Percentiles rank a stretch among this genome's conserved stretches.
phyloP scores from a whole-genome alignment of 176 grass and related monocot genomes.

The Avena sativa region DNA sequence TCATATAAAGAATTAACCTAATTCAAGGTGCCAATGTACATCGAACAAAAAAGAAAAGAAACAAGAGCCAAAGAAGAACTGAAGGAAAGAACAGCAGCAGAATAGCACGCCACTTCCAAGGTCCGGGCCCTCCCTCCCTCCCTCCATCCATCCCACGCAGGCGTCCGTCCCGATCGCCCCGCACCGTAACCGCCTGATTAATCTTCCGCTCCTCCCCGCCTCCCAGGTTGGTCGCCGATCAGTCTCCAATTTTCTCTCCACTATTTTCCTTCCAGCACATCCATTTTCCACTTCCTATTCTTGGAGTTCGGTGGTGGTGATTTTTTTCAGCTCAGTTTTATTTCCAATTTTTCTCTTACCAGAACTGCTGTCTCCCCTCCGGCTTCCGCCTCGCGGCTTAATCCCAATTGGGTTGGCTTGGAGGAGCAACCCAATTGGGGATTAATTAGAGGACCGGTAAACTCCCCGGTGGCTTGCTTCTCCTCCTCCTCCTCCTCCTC shows the following conservation, averaged over 20 bases:
- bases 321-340: conserved; percentile 19
- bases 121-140: neutral
- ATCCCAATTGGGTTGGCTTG: conserved; percentile 56
- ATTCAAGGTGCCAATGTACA: conserved; percentile 24
- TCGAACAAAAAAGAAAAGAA: neutral
- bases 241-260: conserved; percentile 46
- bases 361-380: conserved; percentile 47
- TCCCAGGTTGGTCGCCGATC: conserved; percentile 56
- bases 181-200: conserved; percentile 53
- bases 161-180: conserved; percentile 35
- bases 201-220: conserved; percentile 42
- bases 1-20: neutral
- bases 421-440: conserved; percentile 56
- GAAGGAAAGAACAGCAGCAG: conserved; percentile 25
- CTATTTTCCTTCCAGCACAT: conserved; percentile 11
- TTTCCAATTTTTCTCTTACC: conserved; percentile 40
- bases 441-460: conserved; percentile 49
- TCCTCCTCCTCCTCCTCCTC: neutral
- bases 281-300: conserved; percentile 50
- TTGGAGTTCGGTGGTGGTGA: conserved; percentile 54
- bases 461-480: conserved; percentile 37
- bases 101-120: conserved; percentile 49
- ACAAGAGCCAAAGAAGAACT: conserved; percentile 4
- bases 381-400: conserved; percentile 51
- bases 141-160: conserved; percentile 1